These are phyloP conservation scores for Diaporthe eres DNA, from an alignment of 2,329 filamentous ascomycete species.

Conservation along the genomic window DNA sequence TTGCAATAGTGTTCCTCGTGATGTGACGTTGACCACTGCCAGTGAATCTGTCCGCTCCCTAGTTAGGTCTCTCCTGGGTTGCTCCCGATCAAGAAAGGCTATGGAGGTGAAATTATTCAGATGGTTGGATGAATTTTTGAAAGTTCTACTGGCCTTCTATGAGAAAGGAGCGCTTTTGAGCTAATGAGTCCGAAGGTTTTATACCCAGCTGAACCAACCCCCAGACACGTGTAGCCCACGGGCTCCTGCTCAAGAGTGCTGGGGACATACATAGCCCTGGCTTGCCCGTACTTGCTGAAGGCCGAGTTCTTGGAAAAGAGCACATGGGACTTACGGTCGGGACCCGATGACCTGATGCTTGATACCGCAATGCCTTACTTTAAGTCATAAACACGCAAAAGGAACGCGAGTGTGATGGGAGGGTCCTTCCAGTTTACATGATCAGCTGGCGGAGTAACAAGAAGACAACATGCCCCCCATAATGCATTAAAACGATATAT, in stretches of 20 bases:
- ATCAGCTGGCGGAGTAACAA: neutral
- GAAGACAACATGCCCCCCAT: too few relatives aligned
- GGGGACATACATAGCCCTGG: neutral
- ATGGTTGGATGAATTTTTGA: neutral
- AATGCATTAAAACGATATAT: slow-evolving; percentile 25
- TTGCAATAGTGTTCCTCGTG: neutral
- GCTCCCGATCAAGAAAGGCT: neutral
- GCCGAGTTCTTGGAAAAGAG: neutral
- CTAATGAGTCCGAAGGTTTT: neutral
- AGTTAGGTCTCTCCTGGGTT: neutral
- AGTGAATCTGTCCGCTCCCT: neutral
- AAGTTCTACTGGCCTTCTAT: neutral
- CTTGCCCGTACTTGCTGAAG: neutral
- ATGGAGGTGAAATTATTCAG: neutral
- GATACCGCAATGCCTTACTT: neutral
- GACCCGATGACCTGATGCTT: neutral
- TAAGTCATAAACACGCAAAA: neutral
- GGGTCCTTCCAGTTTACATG: too few relatives aligned
- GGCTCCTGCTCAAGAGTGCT: neutral
- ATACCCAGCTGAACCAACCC: neutral
- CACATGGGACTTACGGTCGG: neutral
- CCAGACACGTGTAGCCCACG: neutral
- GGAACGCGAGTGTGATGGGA: neutral
- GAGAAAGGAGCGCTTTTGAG: neutral
- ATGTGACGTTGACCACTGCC: neutral